phyloP scores from a whole-genome alignment of 352 stramenopile species.

The Phytophthora capsici region DNA sequence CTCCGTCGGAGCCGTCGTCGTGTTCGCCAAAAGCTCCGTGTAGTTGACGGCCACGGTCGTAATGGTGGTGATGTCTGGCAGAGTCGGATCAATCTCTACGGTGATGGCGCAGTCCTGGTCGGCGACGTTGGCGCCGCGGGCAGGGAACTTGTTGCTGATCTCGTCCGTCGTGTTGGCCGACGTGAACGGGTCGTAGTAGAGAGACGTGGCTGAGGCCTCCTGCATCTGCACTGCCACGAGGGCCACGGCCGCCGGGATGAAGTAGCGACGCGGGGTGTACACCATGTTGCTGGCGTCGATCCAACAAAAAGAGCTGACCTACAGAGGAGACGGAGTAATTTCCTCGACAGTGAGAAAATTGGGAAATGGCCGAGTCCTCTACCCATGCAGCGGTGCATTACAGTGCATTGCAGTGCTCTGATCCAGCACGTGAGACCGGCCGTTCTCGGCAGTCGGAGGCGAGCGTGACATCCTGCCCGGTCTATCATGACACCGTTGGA shows the following conservation, averaged over 20 bases:
- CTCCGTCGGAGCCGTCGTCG: constrained; percentile 23
- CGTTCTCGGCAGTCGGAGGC: constrained; percentile 29
- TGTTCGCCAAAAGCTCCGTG: constrained; percentile 32
- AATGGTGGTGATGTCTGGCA: constrained; percentile 30
- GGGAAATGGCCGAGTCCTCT: constrained; percentile 25
- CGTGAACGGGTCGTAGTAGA: constrained; percentile 27
- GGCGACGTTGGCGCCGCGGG: constrained; percentile 12
- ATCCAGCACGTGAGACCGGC: constrained; percentile 30
- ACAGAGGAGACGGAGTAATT: constrained; percentile 22
- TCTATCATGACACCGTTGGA: constrained; percentile 18
- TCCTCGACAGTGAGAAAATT: constrained; percentile 41
- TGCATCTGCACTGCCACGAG: constrained; percentile 28
- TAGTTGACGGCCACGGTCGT: constrained; percentile 20
- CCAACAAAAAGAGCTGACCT: background rate
- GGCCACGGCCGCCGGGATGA: constrained; percentile 26
- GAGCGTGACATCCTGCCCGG: constrained; percentile 16
- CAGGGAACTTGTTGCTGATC: constrained; percentile 29
- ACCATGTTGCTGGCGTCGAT: constrained; percentile 23
- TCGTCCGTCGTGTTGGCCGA: constrained; percentile 16
- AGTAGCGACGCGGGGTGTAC: constrained; percentile 27
- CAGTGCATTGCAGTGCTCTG: constrained; percentile 14
- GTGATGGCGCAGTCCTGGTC: constrained; percentile 30
- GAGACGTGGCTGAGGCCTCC: constrained; percentile 12
- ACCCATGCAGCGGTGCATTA: background rate
- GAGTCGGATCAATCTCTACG: constrained; percentile 24